phyloP scores from a whole-genome alignment of 345 rosid species.

The Salix caprea region DNA sequence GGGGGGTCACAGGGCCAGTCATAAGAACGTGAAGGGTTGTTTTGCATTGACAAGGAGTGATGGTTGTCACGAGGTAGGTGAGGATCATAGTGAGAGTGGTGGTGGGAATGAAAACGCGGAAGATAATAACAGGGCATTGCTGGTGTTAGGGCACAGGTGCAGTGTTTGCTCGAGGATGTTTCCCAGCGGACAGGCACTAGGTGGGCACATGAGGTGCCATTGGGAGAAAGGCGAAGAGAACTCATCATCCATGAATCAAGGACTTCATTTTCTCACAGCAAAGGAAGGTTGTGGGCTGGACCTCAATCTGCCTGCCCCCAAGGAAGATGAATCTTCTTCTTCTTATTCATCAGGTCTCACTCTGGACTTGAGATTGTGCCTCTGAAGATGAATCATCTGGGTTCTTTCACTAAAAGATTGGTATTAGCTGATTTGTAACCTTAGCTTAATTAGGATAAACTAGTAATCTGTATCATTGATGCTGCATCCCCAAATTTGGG shows the following conservation, averaged over 20 bases:
- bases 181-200: conserved; percentile 79
- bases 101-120: not conserved
- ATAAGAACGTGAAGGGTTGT: conserved; percentile 79
- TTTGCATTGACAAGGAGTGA: conserved; percentile 45
- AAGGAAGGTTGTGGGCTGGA: conserved; percentile 38
- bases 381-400: conserved; percentile 20
- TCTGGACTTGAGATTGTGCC: conserved; percentile 74
- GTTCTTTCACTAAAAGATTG: not conserved
- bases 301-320: conserved; percentile 63
- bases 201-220: conserved; percentile 96
- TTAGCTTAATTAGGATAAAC: not conserved
- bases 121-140: not conserved
- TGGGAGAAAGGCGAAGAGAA: conserved; percentile 72
- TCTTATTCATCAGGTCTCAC: conserved; percentile 39
- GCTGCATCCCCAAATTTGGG: conserved; percentile 2
- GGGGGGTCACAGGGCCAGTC: conserved; percentile 87
- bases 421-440: conserved; percentile 15
- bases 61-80: not conserved
- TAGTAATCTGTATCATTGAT: not conserved
- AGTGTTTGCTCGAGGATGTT: conserved; percentile 58
- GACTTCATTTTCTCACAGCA: conserved; percentile 7
- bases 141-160: conserved; percentile 34
- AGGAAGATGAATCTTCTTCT: conserved; percentile 37
- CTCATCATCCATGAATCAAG: not conserved
- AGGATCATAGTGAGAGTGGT: not conserved